Evolutionary conservation across 2,329 filamentous ascomycete species (phyloP).

Genomic region (Alternaria sp.): DNA sequence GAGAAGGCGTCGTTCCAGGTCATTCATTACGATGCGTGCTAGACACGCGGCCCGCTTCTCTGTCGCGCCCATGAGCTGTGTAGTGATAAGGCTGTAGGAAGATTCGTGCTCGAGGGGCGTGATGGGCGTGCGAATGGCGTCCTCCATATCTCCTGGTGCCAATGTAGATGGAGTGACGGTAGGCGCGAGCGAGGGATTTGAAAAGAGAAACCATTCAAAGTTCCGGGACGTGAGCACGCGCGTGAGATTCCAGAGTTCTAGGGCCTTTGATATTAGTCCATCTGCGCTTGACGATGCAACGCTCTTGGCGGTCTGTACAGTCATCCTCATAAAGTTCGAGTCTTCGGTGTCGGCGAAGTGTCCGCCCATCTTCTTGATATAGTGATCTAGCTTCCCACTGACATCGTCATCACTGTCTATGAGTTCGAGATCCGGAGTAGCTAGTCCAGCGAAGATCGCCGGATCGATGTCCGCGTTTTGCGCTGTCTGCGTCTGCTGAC

Average conservation of each 20-base stretch:
- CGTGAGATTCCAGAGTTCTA: constrained; percentile 65
- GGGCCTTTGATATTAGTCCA: constrained; percentile 56
- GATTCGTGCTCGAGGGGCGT: constrained; percentile 44
- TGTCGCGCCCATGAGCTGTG: constrained; percentile 61
- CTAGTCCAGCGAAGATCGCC: constrained; percentile 37
- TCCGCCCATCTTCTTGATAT: constrained; percentile 57
- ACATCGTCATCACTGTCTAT: constrained; percentile 61
- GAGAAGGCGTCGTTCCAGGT: constrained; percentile 65
- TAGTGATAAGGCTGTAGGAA: constrained; percentile 58
- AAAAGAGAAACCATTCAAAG: constrained; percentile 57
- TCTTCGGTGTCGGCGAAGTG: constrained; percentile 57
- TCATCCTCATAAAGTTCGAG: constrained; percentile 59
- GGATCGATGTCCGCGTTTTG: constrained; percentile 46
- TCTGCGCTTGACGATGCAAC: constrained; percentile 48
- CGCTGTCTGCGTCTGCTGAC: constrained; percentile 29
- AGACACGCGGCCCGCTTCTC: constrained; percentile 62
- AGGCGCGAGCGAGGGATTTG: constrained; percentile 51
- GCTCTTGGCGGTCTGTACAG: constrained; percentile 48
- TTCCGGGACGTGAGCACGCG: constrained; percentile 59
- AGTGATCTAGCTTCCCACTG: constrained; percentile 59
- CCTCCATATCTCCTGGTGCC: constrained; percentile 36
- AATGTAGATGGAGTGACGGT: constrained; percentile 42
- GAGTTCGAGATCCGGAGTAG: constrained; percentile 52
- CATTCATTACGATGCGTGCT: constrained; percentile 63
- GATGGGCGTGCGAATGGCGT: constrained; percentile 35